Conservation (phyloP, 1,139 yeast genomes). For the Hemisphaericaspora subhashii region DNA sequence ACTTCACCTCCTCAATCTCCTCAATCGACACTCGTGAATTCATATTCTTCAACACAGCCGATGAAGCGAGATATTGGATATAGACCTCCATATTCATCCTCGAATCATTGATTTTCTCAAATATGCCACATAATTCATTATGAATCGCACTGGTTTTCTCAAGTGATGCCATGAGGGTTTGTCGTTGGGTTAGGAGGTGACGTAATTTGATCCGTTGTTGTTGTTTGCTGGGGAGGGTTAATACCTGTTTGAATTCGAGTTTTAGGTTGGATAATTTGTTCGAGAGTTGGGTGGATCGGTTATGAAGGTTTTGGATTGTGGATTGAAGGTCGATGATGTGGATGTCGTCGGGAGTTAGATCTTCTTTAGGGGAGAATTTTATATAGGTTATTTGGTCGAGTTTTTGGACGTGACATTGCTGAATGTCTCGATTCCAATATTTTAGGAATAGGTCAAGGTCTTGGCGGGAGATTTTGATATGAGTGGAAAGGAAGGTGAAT, state of each 20-base stretch:
- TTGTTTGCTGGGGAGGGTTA: constrained; percentile 10
- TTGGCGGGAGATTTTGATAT: constrained; percentile 15
- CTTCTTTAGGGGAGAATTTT: constrained; percentile 19
- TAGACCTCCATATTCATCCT: constrained; percentile 40
- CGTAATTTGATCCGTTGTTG: constrained; percentile 11
- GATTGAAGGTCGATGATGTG: constrained; percentile 26
- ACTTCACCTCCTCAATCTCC: constrained; percentile 35
- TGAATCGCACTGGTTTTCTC: constrained; percentile 29
- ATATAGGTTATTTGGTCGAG: constrained; percentile 20
- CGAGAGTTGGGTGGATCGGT: constrained; percentile 22
- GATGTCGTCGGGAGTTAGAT: constrained; percentile 31
- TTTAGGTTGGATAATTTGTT: constrained; percentile 24
- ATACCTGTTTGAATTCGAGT: constrained; percentile 15
- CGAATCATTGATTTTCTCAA: constrained; percentile 50
- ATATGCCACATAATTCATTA: constrained; percentile 37
- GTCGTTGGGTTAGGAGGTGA: constrained; percentile 12
- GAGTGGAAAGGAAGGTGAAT: constrained; percentile 14
- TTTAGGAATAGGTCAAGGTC: constrained; percentile 29
- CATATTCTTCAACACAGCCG: constrained; percentile 33
- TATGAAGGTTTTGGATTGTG: constrained; percentile 20
- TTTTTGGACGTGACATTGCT: constrained; percentile 15
- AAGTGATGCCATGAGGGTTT: constrained; percentile 30
- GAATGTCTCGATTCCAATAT: constrained; percentile 26
- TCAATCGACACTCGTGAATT: constrained; percentile 30
- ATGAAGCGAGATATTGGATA: constrained; percentile 36